Evolutionary conservation across 352 stramenopile species (phyloP), one percentile per base, ranked within the genome.

Genomic region (Globisporangium heterothallicum): DNA sequence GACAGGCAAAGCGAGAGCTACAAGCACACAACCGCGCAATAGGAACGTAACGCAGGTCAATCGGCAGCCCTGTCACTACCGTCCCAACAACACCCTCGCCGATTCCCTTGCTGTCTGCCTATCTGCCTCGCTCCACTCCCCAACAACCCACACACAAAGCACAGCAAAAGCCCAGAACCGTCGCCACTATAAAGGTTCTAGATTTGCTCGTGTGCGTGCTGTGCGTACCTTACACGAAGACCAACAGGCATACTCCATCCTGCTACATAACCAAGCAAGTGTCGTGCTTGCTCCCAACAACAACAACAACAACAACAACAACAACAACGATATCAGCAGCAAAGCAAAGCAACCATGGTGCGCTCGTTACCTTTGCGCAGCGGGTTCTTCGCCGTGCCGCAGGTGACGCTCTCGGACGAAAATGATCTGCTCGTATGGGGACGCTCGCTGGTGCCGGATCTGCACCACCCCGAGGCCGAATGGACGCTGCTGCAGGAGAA

Each of bases 401-500:
- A 83, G 45, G 64, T 92, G 29, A 69, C 77, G 45, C 63, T 72
- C 16, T 59, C 52, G 12, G 81, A 92, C n/a, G 76, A 92, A 49
- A 41, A 57, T 4, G 81, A 92, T 58, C 64, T 92, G 25, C 66
- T 92, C n/a, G 46, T 59, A 8, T 92, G 81, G 81, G 74, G 66
- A n/a, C 74, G 81, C 24, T 81, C 76, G 29, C 72, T 92, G 41
- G 67, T 88, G 52, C 62, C 74, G 2, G 79, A 88, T 19, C 61
- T 92, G 13, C 72, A 68, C n/a, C 72, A 85, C 53, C 65, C 74
- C 12, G 78, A 89, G 40, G 77, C 78, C 44, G 81, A 89, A 57
- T 92, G 81, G 81, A 84, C 76, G n/a, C 64, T 82, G 38, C 53
- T 88, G 29, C 66, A 84, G 25, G 81, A 92, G 42, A 85, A 85